These are phyloP conservation scores for Lepidium aucheri DNA, from an alignment of 345 rosid genomes.

Conservation along the genomic window DNA sequence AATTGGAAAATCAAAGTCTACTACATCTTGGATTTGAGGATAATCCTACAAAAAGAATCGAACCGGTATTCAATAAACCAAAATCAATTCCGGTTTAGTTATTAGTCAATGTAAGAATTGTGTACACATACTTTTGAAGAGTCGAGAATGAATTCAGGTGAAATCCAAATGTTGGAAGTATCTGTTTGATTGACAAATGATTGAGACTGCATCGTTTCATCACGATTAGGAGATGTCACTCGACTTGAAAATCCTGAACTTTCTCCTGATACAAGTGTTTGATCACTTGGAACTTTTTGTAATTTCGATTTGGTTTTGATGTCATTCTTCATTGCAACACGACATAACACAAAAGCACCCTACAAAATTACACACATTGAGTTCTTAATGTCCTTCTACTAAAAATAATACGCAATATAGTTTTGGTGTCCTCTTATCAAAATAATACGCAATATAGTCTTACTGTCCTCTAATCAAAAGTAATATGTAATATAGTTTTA, in stretches of 20 bases:
- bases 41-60: conserved; percentile 38
- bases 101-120: not conserved
- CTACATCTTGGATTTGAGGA: conserved; percentile 37
- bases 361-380: conserved; percentile 16
- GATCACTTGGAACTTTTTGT: conserved; percentile 37
- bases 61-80: not conserved
- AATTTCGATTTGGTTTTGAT: conserved; percentile 33
- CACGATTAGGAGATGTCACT: conserved; percentile 31
- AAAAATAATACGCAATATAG: too few relatives aligned
- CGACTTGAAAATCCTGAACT: conserved; percentile 45
- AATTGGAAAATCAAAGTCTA: conserved; percentile 32
- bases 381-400: not conserved
- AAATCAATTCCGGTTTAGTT: not conserved
- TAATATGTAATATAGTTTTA: too few relatives aligned
- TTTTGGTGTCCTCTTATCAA: too few relatives aligned
- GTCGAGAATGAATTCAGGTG: conserved; percentile 71
- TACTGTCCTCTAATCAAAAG: too few relatives aligned
- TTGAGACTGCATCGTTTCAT: conserved; percentile 21
- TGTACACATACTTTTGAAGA: conserved; percentile 61
- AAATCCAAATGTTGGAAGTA: conserved; percentile 49
- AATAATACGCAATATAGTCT: too few relatives aligned
- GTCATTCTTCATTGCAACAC: conserved; percentile 65
- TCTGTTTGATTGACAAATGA: conserved; percentile 15
- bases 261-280: conserved; percentile 22
- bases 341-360: conserved; percentile 90